Evolutionary conservation across 2,329 filamentous ascomycete species (phyloP).

Genomic region (Chrysoporthe cubensis): DNA sequence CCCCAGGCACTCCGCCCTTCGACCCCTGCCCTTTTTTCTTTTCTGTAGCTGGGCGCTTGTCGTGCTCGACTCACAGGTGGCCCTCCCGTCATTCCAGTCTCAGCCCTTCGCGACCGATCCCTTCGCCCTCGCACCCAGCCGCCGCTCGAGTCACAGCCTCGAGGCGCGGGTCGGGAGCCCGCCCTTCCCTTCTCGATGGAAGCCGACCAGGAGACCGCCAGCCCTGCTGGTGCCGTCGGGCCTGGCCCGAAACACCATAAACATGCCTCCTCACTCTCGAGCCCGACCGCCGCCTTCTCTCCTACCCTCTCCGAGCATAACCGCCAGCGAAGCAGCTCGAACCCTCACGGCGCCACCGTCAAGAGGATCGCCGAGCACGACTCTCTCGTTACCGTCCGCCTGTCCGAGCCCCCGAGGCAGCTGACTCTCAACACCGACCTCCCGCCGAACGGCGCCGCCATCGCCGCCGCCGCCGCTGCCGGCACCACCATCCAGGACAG

Average conservation of each 20-base stretch:
- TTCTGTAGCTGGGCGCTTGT: background rate
- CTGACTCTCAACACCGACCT: conserved; percentile 38
- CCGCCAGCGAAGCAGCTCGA: conserved; percentile 29
- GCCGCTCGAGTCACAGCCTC: conserved; percentile 8
- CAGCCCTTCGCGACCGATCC: conserved; percentile 15
- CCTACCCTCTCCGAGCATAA: conserved; percentile 16
- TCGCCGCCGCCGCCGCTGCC: background rate
- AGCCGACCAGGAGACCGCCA: conserved; percentile 24
- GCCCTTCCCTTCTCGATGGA: conserved; percentile 27
- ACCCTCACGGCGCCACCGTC: conserved; percentile 28
- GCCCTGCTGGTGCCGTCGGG: conserved; percentile 14
- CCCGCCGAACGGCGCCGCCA: conserved; percentile 30
- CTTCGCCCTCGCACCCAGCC: conserved; percentile 2
- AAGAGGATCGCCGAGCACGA: conserved; percentile 46
- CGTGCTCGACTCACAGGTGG: conserved; percentile 6
- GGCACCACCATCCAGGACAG: conserved; percentile 30
- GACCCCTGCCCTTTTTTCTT: background rate
- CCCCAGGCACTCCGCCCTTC: conserved; percentile 6
- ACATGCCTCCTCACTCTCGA: conserved; percentile 26
- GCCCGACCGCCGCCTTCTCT: conserved; percentile 13
- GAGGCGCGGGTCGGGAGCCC: conserved; percentile 18
- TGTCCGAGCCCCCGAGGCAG: conserved; percentile 55
- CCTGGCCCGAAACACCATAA: conserved; percentile 14
- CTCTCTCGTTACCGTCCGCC: conserved; percentile 70
- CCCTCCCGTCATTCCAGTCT: conserved; percentile 27